These are phyloP conservation scores for Neoscytalidium dimidiatum DNA, from an alignment of 2,329 filamentous ascomycete genomes.

Conservation along the genomic window DNA sequence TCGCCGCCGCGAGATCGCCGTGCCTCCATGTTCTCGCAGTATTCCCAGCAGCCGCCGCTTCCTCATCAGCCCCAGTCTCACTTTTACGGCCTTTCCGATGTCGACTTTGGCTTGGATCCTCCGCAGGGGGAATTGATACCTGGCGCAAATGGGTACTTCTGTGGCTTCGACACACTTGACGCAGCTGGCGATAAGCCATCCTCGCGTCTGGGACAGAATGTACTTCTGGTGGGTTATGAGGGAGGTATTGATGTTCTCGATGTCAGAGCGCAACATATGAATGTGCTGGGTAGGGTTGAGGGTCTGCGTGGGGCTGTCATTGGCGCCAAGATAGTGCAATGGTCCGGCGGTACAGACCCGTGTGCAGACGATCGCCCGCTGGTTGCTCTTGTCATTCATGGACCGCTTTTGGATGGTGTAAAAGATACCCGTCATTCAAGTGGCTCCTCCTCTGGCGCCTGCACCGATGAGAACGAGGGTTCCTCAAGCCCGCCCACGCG, in stretches of 20 bases:
- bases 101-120: conserved; percentile 61
- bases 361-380: conserved; percentile 65
- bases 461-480: conserved; percentile 32
- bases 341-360: conserved; percentile 58
- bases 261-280: conserved; percentile 70
- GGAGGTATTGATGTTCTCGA: conserved; percentile 76
- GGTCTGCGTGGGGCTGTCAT: conserved; percentile 79
- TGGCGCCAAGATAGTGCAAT: conserved; percentile 79
- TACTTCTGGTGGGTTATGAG: conserved; percentile 76
- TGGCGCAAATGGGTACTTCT: conserved; percentile 73
- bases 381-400: conserved; percentile 78
- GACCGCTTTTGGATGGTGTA: conserved; percentile 62
- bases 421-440: conserved; percentile 37
- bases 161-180: conserved; percentile 73
- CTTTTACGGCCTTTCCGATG: conserved; percentile 73
- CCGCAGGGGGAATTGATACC: conserved; percentile 56
- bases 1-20: conserved; percentile 43
- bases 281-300: conserved; percentile 69
- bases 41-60: conserved; percentile 60
- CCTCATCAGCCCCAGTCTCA: conserved; percentile 76
- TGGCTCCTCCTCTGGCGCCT: conserved; percentile 36
- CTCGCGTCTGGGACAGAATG: conserved; percentile 55
- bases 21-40: conserved; percentile 57
- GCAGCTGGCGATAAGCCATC: conserved; percentile 48
- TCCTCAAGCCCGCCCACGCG: conserved; percentile 38